Conservation (phyloP, 148 eudicot genomes). For the Camellia granthamiana region DNA sequence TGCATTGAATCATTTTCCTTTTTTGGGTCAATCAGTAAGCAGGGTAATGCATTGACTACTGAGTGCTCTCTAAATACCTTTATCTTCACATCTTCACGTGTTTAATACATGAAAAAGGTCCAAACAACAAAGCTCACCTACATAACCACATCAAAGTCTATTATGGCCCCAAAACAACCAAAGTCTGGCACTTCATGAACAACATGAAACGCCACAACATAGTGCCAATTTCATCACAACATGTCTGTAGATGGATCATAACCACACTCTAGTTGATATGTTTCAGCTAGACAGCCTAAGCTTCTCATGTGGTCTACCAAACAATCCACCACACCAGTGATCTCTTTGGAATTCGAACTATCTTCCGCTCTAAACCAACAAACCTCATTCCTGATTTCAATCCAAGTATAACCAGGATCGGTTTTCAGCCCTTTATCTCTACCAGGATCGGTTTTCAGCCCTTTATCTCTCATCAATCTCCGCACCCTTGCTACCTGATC, state of each 20-base stretch:
- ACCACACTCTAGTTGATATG: constrained; percentile 3
- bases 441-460: constrained; percentile 32
- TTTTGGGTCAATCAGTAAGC: no score
- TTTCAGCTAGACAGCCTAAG: constrained; percentile 9
- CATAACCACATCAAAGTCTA: no score
- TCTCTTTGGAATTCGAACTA: constrained; percentile 25
- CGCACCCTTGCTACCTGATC: constrained; percentile 41
- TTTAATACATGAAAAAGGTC: no score
- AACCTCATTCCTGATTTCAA: constrained; percentile 34
- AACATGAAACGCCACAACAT: neutral
- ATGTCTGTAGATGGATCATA: neutral
- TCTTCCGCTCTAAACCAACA: constrained; percentile 35
- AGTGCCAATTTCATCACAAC: neutral
- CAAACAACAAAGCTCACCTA: no score
- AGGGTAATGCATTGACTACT: no score
- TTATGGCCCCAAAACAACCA: no score
- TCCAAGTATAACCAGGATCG: constrained; percentile 47
- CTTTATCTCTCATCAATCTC: constrained; percentile 37
- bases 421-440: constrained; percentile 33
- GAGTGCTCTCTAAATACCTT: no score
- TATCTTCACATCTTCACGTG: no score
- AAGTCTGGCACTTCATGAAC: no score
- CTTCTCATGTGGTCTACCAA: constrained; percentile 33
- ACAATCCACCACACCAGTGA: constrained; percentile 26
- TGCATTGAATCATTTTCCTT: no score